Base-by-base conservation (phyloP, 805 yeast species). In the Saccharomycopsis sp. region DNA sequence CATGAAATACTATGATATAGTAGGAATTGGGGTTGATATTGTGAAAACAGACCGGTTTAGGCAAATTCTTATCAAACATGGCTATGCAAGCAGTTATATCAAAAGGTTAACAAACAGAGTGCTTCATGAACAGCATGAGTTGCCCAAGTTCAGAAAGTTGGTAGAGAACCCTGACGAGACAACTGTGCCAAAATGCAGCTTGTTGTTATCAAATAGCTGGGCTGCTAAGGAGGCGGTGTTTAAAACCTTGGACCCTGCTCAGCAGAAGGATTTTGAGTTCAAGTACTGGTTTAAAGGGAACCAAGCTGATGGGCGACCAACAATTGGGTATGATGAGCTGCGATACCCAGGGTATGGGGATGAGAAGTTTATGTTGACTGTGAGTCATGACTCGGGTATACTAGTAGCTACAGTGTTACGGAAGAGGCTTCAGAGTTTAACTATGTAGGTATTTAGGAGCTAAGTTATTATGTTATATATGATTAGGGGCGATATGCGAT, bases 181-280 rank as follows among this genome's bases (percentile, higher is more conserved):
- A 5, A 17, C 20, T 2, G n/a, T 52, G 15, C 20, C 25, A 7
- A 52, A n/a, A 29, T 52, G n/a, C 2, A 23, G 38, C 8, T 17
- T 23, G 9, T 14, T 23, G 20, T 52, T 52, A n/a, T 24, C 54
- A 2, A n/a, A 12, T 14, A 64, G 79, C 19, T 88, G 96, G 96
- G 85, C 90, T 8, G 72, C 80, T 7, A 88, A 88, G 63, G 96
- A 88, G 65, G 92, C 94, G 0, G 66, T 86, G 7, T 88, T 74
- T 68, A 88, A 88, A 68, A 75, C 85, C 0, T 68, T 88, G 58
- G 80, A 76, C 53, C 55, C 64, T 0, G 62, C 61, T 2, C 80
- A 78, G 47, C 94, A 88, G 67, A 54, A 55, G n/a, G 5, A 5
- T 1, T 87, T 86, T 66, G 68, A 66, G 25, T 86, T 88, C 73